Conservation (phyloP, 2,329 filamentous ascomycete species). For the Penicillium sp. region DNA sequence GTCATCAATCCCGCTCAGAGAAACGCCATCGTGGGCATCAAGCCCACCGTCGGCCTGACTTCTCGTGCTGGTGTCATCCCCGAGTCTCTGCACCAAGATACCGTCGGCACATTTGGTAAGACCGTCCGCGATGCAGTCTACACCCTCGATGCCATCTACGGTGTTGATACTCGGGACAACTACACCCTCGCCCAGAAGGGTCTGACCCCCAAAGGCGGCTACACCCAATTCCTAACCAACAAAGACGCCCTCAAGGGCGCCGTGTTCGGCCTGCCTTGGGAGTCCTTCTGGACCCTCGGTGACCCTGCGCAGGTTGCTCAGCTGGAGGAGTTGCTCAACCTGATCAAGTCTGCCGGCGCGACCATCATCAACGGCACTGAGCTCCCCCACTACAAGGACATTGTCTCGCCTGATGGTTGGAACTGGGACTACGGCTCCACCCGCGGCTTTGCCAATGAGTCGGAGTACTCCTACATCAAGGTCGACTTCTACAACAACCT, state of each 20-base stretch:
- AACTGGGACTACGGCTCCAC: slow-evolving; percentile 69
- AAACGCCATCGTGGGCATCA: slow-evolving; percentile 71
- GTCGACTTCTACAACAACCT: slow-evolving; percentile 65
- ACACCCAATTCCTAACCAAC: slow-evolving; percentile 58
- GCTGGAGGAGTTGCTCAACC: slow-evolving; percentile 54
- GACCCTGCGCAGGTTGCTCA: slow-evolving; percentile 57
- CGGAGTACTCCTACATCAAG: slow-evolving; percentile 72
- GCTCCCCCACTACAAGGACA: slow-evolving; percentile 62
- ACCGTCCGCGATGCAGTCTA: slow-evolving; percentile 70
- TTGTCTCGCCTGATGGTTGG: slow-evolving; percentile 70
- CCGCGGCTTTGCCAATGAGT: slow-evolving; percentile 68
- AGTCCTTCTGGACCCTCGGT: slow-evolving; percentile 68
- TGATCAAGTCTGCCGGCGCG: slow-evolving; percentile 64
- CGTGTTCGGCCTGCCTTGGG: slow-evolving; percentile 71
- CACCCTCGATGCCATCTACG: slow-evolving; percentile 68
- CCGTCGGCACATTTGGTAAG: slow-evolving; percentile 66
- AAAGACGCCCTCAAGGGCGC: slow-evolving; percentile 61
- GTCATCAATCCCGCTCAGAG: slow-evolving; percentile 72
- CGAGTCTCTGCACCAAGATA: slow-evolving; percentile 68
- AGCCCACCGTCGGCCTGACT: slow-evolving; percentile 73
- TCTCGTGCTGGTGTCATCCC: slow-evolving; percentile 67
- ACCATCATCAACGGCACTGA: slow-evolving; percentile 71
- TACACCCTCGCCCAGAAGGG: slow-evolving; percentile 63
- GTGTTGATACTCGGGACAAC: slow-evolving; percentile 64
- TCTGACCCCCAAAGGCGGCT: slow-evolving; percentile 59